Percentiles rank a stretch among this genome's conserved stretches.
Evolutionary conservation across 495 filamentous ascomycete species (phyloP).

Genomic region (Aspergillus bridgeri): DNA sequence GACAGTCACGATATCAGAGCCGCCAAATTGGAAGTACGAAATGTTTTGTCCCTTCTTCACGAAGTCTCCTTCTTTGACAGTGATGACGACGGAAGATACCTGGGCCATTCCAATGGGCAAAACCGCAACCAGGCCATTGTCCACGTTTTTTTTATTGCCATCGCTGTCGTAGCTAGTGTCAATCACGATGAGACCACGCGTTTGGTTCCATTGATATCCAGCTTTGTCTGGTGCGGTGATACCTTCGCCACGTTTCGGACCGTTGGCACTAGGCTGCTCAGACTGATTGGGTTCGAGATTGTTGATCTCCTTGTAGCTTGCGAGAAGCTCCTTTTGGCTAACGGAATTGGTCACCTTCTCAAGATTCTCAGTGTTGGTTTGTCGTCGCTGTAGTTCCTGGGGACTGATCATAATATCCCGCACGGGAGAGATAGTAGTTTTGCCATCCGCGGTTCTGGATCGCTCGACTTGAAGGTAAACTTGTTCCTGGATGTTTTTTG

Average conservation of each 20-base stretch:
- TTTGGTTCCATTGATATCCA: conserved; percentile 39
- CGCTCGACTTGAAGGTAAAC: conserved; percentile 23
- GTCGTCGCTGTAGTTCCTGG: too few species aligned
- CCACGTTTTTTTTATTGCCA: too few species aligned
- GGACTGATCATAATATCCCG: too few species aligned
- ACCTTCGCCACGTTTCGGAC: too few species aligned
- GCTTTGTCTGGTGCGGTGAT: conserved; percentile 27
- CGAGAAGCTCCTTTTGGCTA: too few species aligned
- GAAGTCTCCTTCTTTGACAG: conserved; percentile 22
- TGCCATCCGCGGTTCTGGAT: neutral
- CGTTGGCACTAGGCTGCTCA: too few species aligned
- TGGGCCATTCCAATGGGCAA: conserved; percentile 42
- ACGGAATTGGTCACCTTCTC: neutral
- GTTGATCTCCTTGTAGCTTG: too few species aligned
- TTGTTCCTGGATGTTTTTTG: conserved; percentile 24
- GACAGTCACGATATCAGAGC: conserved; percentile 36
- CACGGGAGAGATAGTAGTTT: too few species aligned
- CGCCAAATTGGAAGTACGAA: conserved; percentile 42
- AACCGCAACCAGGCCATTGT: conserved; percentile 31
- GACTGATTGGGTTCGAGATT: too few species aligned
- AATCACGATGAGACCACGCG: conserved; percentile 31
- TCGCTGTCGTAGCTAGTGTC: too few species aligned
- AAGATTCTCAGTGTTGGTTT: too few species aligned
- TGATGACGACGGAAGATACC: conserved; percentile 36
- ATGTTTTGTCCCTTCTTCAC: conserved; percentile 38